These are phyloP conservation scores for Gymnopus androsaceus DNA, from an alignment of 1,284 basidiomycete genomes.

Conservation along the genomic window DNA sequence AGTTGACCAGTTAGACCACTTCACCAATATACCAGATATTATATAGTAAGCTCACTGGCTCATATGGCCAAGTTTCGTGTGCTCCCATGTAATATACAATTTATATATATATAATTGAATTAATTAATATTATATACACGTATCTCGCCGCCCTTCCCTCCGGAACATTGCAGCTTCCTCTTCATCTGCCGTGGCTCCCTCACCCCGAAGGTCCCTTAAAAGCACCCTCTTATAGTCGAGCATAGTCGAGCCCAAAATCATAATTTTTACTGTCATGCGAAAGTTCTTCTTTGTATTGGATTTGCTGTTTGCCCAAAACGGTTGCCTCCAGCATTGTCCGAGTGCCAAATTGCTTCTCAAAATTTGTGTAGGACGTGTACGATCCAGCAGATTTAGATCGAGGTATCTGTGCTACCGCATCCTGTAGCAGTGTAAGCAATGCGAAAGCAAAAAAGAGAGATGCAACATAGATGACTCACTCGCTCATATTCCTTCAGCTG, in stretches of 20 bases:
- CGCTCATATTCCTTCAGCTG: conserved; percentile 95
- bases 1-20: no score
- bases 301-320: conserved; percentile 92
- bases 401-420: conserved; percentile 89
- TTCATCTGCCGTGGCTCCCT: conserved; percentile 72
- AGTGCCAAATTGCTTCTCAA: conserved; percentile 97
- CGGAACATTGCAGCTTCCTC: conserved; percentile 55
- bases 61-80: no score
- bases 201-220: conserved; percentile 73
- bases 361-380: conserved; percentile 92
- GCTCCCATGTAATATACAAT: no score
- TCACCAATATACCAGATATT: no score
- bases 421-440: conserved; percentile 49
- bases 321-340: conserved; percentile 89
- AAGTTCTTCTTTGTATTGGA: conserved; percentile 96
- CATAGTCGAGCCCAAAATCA: conserved; percentile 98
- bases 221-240: conserved; percentile 90
- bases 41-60: no score
- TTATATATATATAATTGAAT: no score
- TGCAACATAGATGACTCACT: conserved; percentile 85
- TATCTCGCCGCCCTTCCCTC: no score
- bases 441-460: background rate
- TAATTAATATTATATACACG: no score
- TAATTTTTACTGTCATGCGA: conserved; percentile 89
- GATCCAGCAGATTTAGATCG: conserved; percentile 85